phyloP scores from a whole-genome alignment of 257 asterid genomes.

The Sherardia arvensis region DNA sequence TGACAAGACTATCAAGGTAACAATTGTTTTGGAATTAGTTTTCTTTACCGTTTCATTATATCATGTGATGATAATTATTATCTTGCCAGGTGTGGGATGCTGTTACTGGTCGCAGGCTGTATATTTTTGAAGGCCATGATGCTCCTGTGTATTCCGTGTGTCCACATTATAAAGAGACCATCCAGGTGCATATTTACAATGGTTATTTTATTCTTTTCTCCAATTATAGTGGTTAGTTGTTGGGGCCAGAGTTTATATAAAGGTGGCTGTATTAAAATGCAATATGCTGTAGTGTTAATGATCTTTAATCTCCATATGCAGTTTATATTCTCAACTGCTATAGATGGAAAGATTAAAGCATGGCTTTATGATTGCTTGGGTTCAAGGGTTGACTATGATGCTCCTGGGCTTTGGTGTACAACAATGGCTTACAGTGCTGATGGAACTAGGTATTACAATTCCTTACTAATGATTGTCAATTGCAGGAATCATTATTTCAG shows the following conservation, averaged over 20 bases:
- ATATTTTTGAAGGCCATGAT: conserved; percentile 86
- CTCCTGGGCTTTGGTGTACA: conserved; percentile 97
- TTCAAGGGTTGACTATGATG: conserved; percentile 96
- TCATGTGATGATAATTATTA: background rate
- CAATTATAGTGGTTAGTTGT: background rate
- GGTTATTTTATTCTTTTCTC: background rate
- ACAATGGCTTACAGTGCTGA: conserved; percentile 97
- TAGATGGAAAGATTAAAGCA: conserved; percentile 95
- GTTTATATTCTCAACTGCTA: conserved; percentile 95
- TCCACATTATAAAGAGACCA: conserved; percentile 81
- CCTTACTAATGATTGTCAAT: background rate
- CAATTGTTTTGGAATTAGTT: conserved; percentile 2
- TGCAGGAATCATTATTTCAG: background rate
- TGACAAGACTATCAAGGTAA: conserved; percentile 84
- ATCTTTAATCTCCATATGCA: conserved; percentile 23
- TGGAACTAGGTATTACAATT: conserved; percentile 63
- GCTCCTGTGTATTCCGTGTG: conserved; percentile 94
- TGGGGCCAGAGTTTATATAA: background rate
- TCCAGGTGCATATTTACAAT: conserved; percentile 43
- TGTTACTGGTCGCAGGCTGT: conserved; percentile 55
- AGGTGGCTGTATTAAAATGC: background rate
- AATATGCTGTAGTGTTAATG: background rate
- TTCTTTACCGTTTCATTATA: conserved; percentile 9
- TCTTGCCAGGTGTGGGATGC: conserved; percentile 84
- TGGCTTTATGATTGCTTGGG: conserved; percentile 96